Conservation (phyloP, 2,329 filamentous ascomycete genomes). For the Curvularia hawaiiensis region DNA sequence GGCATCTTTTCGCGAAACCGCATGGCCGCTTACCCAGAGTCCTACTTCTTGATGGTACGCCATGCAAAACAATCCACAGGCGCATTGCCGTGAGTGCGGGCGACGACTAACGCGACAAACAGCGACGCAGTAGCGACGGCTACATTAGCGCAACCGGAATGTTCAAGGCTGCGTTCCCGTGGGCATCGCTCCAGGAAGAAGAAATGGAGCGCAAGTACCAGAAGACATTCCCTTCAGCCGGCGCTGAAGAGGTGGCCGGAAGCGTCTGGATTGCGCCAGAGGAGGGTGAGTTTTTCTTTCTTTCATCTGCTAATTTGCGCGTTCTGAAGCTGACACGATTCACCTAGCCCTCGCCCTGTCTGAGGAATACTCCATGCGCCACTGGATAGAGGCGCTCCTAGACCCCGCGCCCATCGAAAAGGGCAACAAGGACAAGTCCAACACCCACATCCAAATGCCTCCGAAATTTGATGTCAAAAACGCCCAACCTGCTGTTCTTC, state of each 20-base stretch:
- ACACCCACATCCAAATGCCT: constrained; percentile 74
- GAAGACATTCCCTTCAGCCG: constrained; percentile 80
- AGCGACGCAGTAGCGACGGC: constrained; percentile 82
- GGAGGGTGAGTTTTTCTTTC: constrained; percentile 56
- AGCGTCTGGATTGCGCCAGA: constrained; percentile 94
- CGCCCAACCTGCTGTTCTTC: constrained; percentile 28
- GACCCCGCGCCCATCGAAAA: constrained; percentile 81
- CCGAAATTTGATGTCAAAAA: constrained; percentile 73
- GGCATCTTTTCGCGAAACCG: constrained; percentile 85
- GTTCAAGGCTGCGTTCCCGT: constrained; percentile 90
- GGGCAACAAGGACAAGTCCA: constrained; percentile 69
- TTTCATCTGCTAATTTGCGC: not conserved
- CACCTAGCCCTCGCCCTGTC: constrained; percentile 78
- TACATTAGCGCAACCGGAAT: constrained; percentile 87
- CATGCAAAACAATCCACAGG: constrained; percentile 18
- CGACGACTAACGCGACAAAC: constrained; percentile 37
- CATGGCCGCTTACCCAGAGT: constrained; percentile 70
- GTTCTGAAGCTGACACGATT: constrained; percentile 25
- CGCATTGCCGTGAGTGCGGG: constrained; percentile 14
- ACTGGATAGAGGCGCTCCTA: constrained; percentile 91
- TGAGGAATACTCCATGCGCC: constrained; percentile 81
- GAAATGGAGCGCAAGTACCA: constrained; percentile 80
- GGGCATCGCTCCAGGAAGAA: constrained; percentile 73
- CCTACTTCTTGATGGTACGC: constrained; percentile 90
- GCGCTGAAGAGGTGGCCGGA: constrained; percentile 89